Evolutionary conservation across 768 basidiomycete species (phyloP), one percentile per base, ranked within the genome.

Genomic region (Mycena amicta): DNA sequence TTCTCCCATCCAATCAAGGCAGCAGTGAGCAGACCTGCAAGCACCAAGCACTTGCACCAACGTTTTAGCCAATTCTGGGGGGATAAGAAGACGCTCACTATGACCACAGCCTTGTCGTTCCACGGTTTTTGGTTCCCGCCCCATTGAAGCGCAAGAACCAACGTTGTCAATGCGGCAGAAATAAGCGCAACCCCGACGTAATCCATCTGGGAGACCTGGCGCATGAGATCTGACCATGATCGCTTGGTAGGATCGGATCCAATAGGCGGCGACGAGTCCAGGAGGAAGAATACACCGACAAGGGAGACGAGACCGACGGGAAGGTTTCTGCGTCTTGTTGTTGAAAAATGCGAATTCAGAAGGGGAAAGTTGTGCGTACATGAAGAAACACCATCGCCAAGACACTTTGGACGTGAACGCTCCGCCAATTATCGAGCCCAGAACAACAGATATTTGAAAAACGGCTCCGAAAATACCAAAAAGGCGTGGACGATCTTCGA

Each of bases 81-180:
- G 43, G 5, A 50, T 50, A 15, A 3, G 1, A 16, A 8, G 40
- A 15, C 11, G 46, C 52, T 43, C 22, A 67, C 60, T 23, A 52
- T 47, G 25, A 68, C 62, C 51, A 77, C 78, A 3, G 69, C 64
- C 4, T 64, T 69, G 57, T 73, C 71, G 46, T 62, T 64, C 80
- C 80, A 81, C 0, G 74, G 67, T 61, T 76, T 75, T n/a, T 67
- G 63, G 64, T 75, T 74, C 0, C 79, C 79, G n/a, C 78, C 79
- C 74, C 75, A 77, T 50, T 77, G 74, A 1, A 80, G 66, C 3
- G 78, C 72, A 2, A 80, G 67, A 20, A 79, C 68, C 13, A 79
- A 64, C 46, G 65, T 68, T 3, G 73, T 75, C 28, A 77, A 66
- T 12, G 69, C 55, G 12, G 46, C 70, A 40, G 78, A 62, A 49